Evolutionary conservation across 2,329 filamentous ascomycete species (phyloP), one percentile per base, ranked within the genome.

Genomic region (Colletotrichum brevisporum): DNA sequence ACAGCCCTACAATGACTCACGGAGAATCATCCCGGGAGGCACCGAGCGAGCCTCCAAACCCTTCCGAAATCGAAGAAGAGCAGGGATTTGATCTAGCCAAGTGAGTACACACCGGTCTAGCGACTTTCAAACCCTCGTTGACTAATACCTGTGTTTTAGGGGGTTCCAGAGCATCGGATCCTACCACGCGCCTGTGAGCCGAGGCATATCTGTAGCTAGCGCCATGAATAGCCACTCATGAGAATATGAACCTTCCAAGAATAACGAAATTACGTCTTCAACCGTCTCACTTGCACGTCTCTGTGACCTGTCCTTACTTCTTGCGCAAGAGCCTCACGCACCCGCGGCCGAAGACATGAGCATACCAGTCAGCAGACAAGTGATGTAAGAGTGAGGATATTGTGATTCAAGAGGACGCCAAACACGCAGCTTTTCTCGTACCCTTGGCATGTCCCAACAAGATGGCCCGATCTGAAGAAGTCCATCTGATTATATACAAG

Each of bases 111-210:
- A 36, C 31, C 8, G 10, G 31, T 8, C 8, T 9, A 10, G 9
- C 51, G 31, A 39, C 13, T 39, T 54, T 24, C 31, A 9, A 2
- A 48, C 10, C 36, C 36, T 13, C 26, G 59, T 45, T 62, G 13
- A 6, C 13, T 43, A n/a, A 43, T 6, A n/a, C 13, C 15, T n/a
- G 4, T n/a, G 2, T 15, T 43, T 65, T 65, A 89, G 88, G 80
- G 89, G 89, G 0, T 91, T 91, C 73, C 89, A 91, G 76, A 90
- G 86, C 71, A 91, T 91, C 59, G 87, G 88, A 36, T 85, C 88
- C 1, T 91, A 89, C 70, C 89, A 91, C 72, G 86, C 88, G 47
- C 85, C 85, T 1, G 83, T 86, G 10, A 80, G 83, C n/a, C 79
- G 81, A 51, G 84, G 84, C 4, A 76, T 84, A 48, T 77, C 83